Evolutionary conservation across 108 stramenopile species (phyloP).

Genomic region (Skeletonema grethae): DNA sequence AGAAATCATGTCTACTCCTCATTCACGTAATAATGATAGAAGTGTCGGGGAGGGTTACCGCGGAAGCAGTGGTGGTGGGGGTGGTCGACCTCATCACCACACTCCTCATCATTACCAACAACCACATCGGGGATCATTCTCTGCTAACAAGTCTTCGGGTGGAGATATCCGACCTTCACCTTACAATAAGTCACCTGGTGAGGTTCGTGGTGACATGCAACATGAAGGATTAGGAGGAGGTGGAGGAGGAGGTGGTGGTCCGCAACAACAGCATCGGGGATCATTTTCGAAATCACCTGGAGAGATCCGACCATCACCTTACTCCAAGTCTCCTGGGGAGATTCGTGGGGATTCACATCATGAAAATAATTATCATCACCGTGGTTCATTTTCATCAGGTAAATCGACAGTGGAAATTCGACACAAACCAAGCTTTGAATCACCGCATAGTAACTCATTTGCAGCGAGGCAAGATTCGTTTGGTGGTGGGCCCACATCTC

Average conservation of each 20-base stretch:
- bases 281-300: conserved; percentile 1
- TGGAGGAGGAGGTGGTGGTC: neutral
- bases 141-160: neutral
- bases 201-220: neutral
- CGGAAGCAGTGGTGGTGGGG: neutral
- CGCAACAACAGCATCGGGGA: neutral
- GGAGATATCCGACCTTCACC: neutral
- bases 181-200: neutral
- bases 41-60: neutral
- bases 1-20: neutral
- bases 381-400: neutral
- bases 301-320: neutral
- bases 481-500: neutral
- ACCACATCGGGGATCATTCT: neutral
- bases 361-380: neutral
- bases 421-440: neutral
- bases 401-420: neutral
- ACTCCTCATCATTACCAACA: conserved; percentile 6
- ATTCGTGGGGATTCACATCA: neutral
- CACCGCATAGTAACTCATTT: neutral
- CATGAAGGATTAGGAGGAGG: neutral
- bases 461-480: conserved; percentile 6
- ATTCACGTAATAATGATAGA: neutral
- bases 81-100: neutral
- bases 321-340: neutral